phyloP scores from a whole-genome alignment of 495 filamentous ascomycete genomes.

The Daldinia loculata region DNA sequence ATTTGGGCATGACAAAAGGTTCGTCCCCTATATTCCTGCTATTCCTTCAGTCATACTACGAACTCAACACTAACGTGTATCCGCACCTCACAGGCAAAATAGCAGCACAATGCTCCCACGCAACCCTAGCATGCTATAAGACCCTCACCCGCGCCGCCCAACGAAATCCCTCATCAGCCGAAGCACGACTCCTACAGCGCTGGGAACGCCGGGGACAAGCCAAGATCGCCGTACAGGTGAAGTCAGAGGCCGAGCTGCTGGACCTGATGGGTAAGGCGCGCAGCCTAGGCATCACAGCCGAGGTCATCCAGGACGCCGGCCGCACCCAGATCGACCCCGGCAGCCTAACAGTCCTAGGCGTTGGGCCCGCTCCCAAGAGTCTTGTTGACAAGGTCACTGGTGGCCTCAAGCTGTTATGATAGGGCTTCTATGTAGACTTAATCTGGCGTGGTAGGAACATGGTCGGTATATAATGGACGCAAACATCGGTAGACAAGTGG shows the following conservation, averaged over 20 bases:
- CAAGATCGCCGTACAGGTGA: slow-evolving; percentile 89
- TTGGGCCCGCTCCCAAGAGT: slow-evolving; percentile 88
- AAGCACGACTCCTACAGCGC: slow-evolving; percentile 71
- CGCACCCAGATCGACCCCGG: slow-evolving; percentile 96
- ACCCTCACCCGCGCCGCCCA: slow-evolving; percentile 65
- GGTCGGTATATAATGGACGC: neutral
- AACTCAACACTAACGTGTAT: neutral
- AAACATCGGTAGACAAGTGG: neutral
- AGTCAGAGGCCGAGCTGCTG: slow-evolving; percentile 83
- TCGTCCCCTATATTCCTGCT: slow-evolving; percentile 30
- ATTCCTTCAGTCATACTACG: too few species aligned
- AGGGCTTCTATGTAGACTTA: neutral
- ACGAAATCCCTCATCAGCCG: slow-evolving; percentile 56
- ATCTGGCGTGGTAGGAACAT: neutral
- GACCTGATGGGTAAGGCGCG: slow-evolving; percentile 79
- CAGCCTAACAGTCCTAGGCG: slow-evolving; percentile 87
- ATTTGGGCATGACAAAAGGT: slow-evolving; percentile 98
- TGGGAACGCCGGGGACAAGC: slow-evolving; percentile 90
- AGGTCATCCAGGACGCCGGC: slow-evolving; percentile 93
- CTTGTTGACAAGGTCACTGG: slow-evolving; percentile 88
- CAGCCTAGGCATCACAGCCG: slow-evolving; percentile 84
- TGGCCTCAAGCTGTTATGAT: slow-evolving; percentile 82
- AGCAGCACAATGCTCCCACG: slow-evolving; percentile 94
- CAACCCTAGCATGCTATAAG: slow-evolving; percentile 97
- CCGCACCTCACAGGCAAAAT: slow-evolving; percentile 79